These are phyloP conservation scores for Kodamaea anthophila DNA, from an alignment of 1,139 yeast species.

Conservation along the genomic window DNA sequence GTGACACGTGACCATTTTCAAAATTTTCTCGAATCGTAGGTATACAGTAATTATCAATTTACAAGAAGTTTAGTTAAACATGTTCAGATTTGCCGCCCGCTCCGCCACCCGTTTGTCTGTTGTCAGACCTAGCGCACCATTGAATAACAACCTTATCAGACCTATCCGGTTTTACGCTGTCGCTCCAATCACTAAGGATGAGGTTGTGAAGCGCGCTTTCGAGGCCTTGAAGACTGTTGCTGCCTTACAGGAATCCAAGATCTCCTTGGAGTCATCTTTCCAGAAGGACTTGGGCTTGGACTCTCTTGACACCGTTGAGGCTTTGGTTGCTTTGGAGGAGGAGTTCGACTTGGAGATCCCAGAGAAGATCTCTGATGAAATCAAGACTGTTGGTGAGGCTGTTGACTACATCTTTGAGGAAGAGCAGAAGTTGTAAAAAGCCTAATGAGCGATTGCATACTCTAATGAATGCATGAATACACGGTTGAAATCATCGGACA, in stretches of 20 bases:
- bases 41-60: constrained; percentile 1
- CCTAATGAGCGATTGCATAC: neutral
- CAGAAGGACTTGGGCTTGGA: constrained; percentile 64
- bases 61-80: constrained; percentile 4
- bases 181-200: constrained; percentile 43
- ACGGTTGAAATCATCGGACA: too few relatives aligned
- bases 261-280: constrained; percentile 43
- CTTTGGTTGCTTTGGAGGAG: constrained; percentile 67
- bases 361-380: constrained; percentile 62
- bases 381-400: constrained; percentile 65
- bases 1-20: constrained; percentile 5
- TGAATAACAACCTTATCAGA: constrained; percentile 18
- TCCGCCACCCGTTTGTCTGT: constrained; percentile 29
- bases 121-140: constrained; percentile 20
- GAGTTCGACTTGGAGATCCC: constrained; percentile 68
- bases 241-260: constrained; percentile 44
- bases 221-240: constrained; percentile 49
- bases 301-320: constrained; percentile 66
- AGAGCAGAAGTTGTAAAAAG: constrained; percentile 38
- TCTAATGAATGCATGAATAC: too few relatives aligned
- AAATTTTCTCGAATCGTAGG: constrained; percentile 4
- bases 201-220: constrained; percentile 42
- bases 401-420: constrained; percentile 52
- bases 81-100: constrained; percentile 31
- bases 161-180: constrained; percentile 44